These are phyloP conservation scores for Fusarium kyushuense DNA, from an alignment of 2,329 filamentous ascomycete genomes.

Conservation along the genomic window DNA sequence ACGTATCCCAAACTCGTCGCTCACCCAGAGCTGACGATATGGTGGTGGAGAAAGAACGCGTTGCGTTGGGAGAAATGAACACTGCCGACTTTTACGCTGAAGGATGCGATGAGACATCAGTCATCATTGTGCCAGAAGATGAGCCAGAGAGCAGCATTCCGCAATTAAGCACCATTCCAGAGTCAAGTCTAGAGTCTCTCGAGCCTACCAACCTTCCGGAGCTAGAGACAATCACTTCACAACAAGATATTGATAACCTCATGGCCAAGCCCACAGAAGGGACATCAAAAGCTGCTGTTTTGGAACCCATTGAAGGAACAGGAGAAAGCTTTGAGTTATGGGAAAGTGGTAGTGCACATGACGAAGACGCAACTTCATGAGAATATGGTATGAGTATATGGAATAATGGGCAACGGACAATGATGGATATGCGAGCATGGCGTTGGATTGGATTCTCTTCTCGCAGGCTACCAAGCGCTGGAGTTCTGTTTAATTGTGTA, in stretches of 20 bases:
- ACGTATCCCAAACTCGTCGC: constrained; percentile 68
- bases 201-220: background rate
- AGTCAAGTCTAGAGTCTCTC: constrained; percentile 11
- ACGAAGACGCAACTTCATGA: constrained; percentile 58
- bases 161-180: constrained; percentile 2
- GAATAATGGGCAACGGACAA: constrained; percentile 16
- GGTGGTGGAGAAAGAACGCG: constrained; percentile 72
- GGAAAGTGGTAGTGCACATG: constrained; percentile 76
- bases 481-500: constrained; percentile 44
- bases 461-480: constrained; percentile 49
- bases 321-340: constrained; percentile 75
- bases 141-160: constrained; percentile 49
- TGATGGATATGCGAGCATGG: constrained; percentile 22
- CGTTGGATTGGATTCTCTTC: constrained; percentile 32
- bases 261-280: constrained; percentile 54
- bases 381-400: background rate
- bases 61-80: constrained; percentile 75
- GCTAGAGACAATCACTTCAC: constrained; percentile 39
- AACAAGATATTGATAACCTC: constrained; percentile 53
- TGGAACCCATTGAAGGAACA: constrained; percentile 69
- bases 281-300: constrained; percentile 59
- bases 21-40: constrained; percentile 61
- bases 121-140: constrained; percentile 72
- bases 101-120: constrained; percentile 72
- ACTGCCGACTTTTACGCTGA: constrained; percentile 75